Evolutionary conservation across 805 yeast species (phyloP).

Genomic region (Ogataea naganishii): DNA sequence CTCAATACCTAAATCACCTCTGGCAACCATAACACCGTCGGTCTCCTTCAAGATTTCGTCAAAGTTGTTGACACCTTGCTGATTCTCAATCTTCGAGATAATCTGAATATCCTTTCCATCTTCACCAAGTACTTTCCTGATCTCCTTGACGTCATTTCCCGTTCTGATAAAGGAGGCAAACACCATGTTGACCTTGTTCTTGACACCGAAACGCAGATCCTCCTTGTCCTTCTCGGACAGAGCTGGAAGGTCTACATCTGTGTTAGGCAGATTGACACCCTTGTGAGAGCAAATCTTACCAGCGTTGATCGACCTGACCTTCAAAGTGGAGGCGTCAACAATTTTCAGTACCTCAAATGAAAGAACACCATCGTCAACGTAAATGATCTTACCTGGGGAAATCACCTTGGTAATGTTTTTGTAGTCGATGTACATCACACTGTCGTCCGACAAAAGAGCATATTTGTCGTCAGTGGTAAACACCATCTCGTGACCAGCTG

Average conservation of each 20-base stretch:
- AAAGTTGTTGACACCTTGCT: conserved; percentile 99
- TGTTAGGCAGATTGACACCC: conserved; percentile 98
- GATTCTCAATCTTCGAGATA: conserved; percentile 96
- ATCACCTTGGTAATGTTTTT: conserved; percentile 94
- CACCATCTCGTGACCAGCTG: conserved; percentile 81
- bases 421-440: conserved; percentile 86
- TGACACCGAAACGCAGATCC: conserved; percentile 92
- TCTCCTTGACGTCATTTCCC: conserved; percentile 80
- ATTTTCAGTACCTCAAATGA: conserved; percentile 88
- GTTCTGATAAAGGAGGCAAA: conserved; percentile 98
- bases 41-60: conserved; percentile 92
- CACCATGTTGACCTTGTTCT: conserved; percentile 95
- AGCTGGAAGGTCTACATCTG: conserved; percentile 98
- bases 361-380: conserved; percentile 95
- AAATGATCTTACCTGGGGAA: conserved; percentile 79
- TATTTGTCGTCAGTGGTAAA: conserved; percentile 86
- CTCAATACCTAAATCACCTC: conserved; percentile 99
- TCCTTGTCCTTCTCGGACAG: conserved; percentile 92
- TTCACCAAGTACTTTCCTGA: conserved; percentile 93
- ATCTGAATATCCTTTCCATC: conserved; percentile 95
- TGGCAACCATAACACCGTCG: conserved; percentile 99
- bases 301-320: conserved; percentile 83
- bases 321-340: conserved; percentile 70
- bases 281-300: conserved; percentile 96
- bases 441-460: conserved; percentile 64